Percentiles rank a stretch among this genome's conserved stretches.
Conservation (phyloP, 306 rosid species). For the Cucumis melo region DNA sequence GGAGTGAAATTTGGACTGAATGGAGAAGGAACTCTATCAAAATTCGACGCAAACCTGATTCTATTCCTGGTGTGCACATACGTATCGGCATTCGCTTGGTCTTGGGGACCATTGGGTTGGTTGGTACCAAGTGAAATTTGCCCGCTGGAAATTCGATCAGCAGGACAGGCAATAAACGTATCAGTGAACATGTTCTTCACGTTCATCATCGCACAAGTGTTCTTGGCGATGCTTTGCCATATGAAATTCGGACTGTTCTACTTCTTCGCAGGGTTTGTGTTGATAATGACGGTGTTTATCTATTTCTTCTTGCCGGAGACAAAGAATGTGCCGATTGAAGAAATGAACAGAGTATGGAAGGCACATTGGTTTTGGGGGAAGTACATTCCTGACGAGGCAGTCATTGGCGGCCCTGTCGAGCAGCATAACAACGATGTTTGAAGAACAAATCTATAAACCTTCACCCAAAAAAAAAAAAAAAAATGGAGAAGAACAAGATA, state of each 20-base stretch:
- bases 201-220: conserved; percentile 17
- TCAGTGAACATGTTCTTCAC: conserved; percentile 27
- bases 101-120: conserved; percentile 32
- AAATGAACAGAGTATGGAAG: conserved; percentile 25
- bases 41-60: conserved; percentile 12
- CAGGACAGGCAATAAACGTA: conserved; percentile 19
- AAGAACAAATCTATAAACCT: background rate
- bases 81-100: conserved; percentile 26
- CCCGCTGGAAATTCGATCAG: conserved; percentile 23
- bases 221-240: conserved; percentile 23
- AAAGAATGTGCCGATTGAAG: conserved; percentile 20
- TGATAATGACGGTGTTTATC: conserved; percentile 20
- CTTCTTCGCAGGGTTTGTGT: conserved; percentile 14
- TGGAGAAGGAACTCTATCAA: conserved; percentile 16
- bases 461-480: background rate
- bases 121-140: conserved; percentile 24
- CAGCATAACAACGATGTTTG: background rate
- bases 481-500: too few relatives aligned
- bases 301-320: conserved; percentile 21
- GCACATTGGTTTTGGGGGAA: conserved; percentile 27
- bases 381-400: conserved; percentile 21
- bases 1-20: conserved; percentile 13
- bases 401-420: background rate
- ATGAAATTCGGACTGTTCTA: conserved; percentile 23
- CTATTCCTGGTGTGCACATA: conserved; percentile 14